These are phyloP conservation scores for Lomentospora prolificans DNA, from an alignment of 2,329 filamentous ascomycete species.

Conservation along the genomic window DNA sequence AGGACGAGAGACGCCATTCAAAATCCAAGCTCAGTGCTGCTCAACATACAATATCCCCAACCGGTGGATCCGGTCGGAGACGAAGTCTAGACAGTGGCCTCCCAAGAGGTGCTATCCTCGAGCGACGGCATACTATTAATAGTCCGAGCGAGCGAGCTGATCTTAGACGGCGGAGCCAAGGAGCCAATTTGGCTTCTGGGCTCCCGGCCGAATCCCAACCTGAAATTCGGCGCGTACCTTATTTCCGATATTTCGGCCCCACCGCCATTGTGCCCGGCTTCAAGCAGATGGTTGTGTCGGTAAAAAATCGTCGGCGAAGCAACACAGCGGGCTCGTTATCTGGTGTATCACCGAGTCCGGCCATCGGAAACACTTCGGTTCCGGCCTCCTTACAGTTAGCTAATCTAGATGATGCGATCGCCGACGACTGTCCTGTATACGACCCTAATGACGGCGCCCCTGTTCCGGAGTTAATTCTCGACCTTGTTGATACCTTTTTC, in stretches of 20 bases:
- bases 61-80: not conserved
- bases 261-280: conserved; percentile 87
- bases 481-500: conserved; percentile 75
- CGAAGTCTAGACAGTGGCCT: conserved; percentile 2
- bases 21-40: conserved; percentile 8
- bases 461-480: conserved; percentile 64
- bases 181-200: not conserved
- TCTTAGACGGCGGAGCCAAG: not conserved
- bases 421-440: conserved; percentile 60
- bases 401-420: conserved; percentile 29
- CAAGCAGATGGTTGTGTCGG: conserved; percentile 82
- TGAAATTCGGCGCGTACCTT: conserved; percentile 58
- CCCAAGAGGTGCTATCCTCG: conserved; percentile 12
- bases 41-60: not conserved
- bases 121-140: not conserved
- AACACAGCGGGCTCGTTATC: conserved; percentile 44
- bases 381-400: conserved; percentile 5
- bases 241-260: conserved; percentile 83
- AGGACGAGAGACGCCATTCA: conserved; percentile 7
- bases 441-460: conserved; percentile 61
- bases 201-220: not conserved
- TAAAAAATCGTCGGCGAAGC: conserved; percentile 55
- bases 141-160: not conserved
- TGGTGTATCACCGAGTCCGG: conserved; percentile 37
- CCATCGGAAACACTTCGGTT: conserved; percentile 13